Evolutionary conservation across 164 flowering plant genomes (phyloP).

Genomic region (Chloranthus sessilifolius): DNA sequence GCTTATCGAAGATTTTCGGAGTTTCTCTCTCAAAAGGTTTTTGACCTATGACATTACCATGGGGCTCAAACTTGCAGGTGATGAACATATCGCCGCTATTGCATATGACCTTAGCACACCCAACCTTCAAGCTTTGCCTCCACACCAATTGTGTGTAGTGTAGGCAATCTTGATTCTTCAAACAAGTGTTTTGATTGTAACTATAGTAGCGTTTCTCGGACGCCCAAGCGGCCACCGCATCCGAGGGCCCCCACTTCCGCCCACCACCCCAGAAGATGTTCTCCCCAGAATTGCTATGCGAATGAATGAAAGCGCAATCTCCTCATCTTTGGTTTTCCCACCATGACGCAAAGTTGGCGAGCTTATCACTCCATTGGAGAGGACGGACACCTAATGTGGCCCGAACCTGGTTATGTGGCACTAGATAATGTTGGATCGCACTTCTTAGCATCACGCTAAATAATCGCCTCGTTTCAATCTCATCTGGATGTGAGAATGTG

Average conservation of each 20-base stretch:
- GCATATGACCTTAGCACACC: conserved; percentile 17
- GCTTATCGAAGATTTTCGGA: no score
- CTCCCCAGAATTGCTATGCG: conserved; percentile 16
- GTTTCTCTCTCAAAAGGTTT: conserved; percentile 7
- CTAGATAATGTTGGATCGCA: neutral
- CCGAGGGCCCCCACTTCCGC: conserved; percentile 6
- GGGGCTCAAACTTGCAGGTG: conserved; percentile 17
- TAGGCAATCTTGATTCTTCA: conserved; percentile 5
- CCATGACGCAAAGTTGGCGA: conserved; percentile 14
- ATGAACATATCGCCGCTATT: conserved; percentile 10
- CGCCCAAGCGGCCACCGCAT: conserved; percentile 16
- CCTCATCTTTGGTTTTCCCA: conserved; percentile 13
- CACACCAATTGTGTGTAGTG: conserved; percentile 24
- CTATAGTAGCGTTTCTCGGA: conserved; percentile 13
- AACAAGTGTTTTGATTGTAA: conserved; percentile 10
- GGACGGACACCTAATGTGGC: conserved; percentile 10
- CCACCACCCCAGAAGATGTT: conserved; percentile 21
- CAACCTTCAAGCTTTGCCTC: conserved; percentile 9
- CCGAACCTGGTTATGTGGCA: conserved; percentile 13
- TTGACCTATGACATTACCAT: conserved; percentile 16
- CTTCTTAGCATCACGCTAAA: neutral
- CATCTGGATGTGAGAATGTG: neutral
- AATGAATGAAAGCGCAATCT: conserved; percentile 18
- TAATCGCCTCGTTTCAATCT: neutral
- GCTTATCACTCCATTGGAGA: conserved; percentile 11